phyloP scores from a whole-genome alignment of 306 rosid genomes.

The Lablab purpureus region DNA sequence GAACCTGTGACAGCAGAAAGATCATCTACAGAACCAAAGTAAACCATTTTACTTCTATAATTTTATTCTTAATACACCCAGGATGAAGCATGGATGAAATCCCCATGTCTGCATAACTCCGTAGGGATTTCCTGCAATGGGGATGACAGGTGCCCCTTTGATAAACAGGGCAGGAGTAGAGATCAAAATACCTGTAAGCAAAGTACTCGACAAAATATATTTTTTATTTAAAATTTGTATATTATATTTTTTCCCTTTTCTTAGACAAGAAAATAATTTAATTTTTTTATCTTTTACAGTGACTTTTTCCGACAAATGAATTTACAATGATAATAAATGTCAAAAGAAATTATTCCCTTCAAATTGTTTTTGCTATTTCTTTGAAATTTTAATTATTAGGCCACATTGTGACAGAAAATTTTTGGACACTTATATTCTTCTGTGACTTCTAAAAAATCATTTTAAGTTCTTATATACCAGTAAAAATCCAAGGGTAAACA shows the following conservation, averaged over 20 bases:
- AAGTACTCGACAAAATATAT: conserved; percentile 7
- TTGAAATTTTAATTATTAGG: not conserved
- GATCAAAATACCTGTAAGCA: not conserved
- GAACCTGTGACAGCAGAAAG: conserved; percentile 21
- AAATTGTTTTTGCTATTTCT: not conserved
- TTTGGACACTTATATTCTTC: not conserved
- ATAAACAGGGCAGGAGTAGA: not conserved
- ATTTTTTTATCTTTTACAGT: not conserved
- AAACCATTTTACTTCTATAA: conserved; percentile 12
- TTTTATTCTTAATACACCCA: conserved; percentile 17
- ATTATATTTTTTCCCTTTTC: not conserved
- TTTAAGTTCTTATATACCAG: conserved; percentile 10
- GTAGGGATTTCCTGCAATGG: not conserved
- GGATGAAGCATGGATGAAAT: conserved; percentile 5
- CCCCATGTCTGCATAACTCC: not conserved
- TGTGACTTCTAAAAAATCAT: not conserved
- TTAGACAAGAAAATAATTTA: not conserved
- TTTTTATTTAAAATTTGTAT: not conserved
- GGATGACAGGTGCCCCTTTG: conserved; percentile 13
- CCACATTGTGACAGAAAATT: not conserved
- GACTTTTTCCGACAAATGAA: conserved; percentile 5
- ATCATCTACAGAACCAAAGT: conserved; percentile 28
- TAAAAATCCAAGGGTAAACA: not conserved
- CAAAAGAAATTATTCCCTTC: not conserved
- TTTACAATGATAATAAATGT: not conserved